Base-by-base conservation (phyloP, 75 land plant genomes). In the Cunninghamia lanceolata region DNA sequence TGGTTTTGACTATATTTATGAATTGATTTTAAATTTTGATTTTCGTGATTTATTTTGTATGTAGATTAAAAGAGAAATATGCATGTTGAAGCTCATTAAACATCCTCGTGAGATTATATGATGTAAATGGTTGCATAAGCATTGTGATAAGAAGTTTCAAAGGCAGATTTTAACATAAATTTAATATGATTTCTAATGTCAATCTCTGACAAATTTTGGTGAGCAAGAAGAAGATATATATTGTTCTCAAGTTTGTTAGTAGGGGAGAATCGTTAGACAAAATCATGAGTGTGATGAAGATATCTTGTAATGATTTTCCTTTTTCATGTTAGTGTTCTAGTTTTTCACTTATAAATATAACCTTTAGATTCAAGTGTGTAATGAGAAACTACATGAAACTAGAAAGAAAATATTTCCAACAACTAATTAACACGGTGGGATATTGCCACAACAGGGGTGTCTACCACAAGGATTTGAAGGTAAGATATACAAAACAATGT, bases 401-500 rank as follows among this genome's bases (percentile, higher is more conserved):
- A 85, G 94, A 91, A 1, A 79, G 95, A 85, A 95, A 85, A 86
- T 87, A 94, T 53, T 95, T 95, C 85, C 96, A 95, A 59, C 96
- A 95, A 83, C 83, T 95, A 16, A 90, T 95, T 77, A 91, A 95
- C 84, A 93, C 91, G 42, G 92, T 95, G 1, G 90, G 91, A 85
- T 95, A 93, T 83, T 94, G 95, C 80, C 96, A 95, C 83, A 79
- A 91, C 50, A 90, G 87, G 80, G 96, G 96, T 16, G 93, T 95
- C 43, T 93, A 84, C 83, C 96, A 95, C 83, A 86, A 95, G 68
- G 96, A 95, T 89, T 86, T 95, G 76, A 95, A 95, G 94, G 96
- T 94, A 71, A 30, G 73, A 3, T 43, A 32, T 25, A 34, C n/a
- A 1, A 54, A 54, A 16, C 56, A 19, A 2, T 3, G 56, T 19